These are phyloP conservation scores for Microbotryomycetes sp. DNA, from an alignment of 1,284 basidiomycete genomes.

Conservation along the genomic window DNA sequence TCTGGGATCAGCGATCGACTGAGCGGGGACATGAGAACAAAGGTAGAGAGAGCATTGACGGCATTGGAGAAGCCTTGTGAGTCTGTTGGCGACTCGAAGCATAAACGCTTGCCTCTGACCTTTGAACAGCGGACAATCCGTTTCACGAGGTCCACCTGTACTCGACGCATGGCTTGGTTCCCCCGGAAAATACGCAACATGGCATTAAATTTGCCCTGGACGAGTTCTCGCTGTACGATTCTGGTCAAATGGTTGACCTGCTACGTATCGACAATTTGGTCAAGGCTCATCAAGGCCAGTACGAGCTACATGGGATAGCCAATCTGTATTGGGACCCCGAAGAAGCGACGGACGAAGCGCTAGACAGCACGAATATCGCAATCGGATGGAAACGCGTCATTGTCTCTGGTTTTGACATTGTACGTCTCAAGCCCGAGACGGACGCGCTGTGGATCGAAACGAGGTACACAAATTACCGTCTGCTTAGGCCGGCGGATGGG, in stretches of 20 bases:
- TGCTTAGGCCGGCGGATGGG: background rate
- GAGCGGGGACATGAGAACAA: too few species aligned
- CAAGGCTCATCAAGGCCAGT: background rate
- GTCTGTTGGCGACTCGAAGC: background rate
- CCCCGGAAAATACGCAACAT: background rate
- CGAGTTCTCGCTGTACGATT: background rate
- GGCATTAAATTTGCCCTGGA: background rate
- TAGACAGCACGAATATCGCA: background rate
- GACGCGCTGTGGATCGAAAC: background rate
- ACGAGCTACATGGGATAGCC: background rate
- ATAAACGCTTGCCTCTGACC: background rate
- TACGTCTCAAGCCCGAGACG: background rate
- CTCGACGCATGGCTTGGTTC: background rate
- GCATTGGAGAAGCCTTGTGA: background rate
- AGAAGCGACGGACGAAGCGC: background rate
- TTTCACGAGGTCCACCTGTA: background rate
- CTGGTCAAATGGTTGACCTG: background rate
- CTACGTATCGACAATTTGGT: background rate
- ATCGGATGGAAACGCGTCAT: background rate
- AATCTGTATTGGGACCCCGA: background rate
- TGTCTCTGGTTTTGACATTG: background rate
- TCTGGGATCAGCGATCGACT: too few species aligned
- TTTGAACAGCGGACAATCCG: background rate
- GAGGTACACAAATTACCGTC: background rate
- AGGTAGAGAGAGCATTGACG: background rate